phyloP scores from a whole-genome alignment of 345 rosid genomes.

The Salix caprea region DNA sequence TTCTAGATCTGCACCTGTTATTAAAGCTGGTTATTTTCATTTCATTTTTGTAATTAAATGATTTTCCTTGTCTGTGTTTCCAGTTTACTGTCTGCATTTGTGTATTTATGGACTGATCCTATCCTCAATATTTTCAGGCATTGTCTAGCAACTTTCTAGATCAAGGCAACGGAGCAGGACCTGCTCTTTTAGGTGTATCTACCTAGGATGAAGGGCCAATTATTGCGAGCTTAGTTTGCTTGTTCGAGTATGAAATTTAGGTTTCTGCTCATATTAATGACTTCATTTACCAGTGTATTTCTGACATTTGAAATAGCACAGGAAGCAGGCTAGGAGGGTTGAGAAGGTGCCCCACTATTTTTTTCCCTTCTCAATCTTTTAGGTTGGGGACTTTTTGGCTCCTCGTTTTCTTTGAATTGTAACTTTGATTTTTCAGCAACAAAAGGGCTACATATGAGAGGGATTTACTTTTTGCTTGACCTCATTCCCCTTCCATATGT shows the following conservation, averaged over 20 bases:
- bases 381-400: background rate
- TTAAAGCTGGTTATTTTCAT: no score
- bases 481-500: no score
- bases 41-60: background rate
- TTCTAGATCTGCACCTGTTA: background rate
- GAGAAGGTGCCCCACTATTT: conserved; percentile 31
- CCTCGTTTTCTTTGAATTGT: background rate
- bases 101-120: conserved; percentile 2
- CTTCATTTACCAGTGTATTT: background rate
- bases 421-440: background rate
- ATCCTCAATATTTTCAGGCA: conserved; percentile 43
- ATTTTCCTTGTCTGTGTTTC: background rate
- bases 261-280: background rate
- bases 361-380: conserved; percentile 20
- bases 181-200: conserved; percentile 44
- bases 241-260: background rate
- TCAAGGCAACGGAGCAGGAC: conserved; percentile 45
- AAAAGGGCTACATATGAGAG: background rate
- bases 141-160: conserved; percentile 66
- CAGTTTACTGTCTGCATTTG: background rate
- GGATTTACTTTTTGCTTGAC: background rate
- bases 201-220: conserved; percentile 17
- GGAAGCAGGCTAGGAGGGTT: conserved; percentile 19
- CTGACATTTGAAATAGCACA: background rate
- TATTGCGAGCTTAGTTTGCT: background rate